Conservation (phyloP, 345 rosid species). For the Lepidium didymum region DNA sequence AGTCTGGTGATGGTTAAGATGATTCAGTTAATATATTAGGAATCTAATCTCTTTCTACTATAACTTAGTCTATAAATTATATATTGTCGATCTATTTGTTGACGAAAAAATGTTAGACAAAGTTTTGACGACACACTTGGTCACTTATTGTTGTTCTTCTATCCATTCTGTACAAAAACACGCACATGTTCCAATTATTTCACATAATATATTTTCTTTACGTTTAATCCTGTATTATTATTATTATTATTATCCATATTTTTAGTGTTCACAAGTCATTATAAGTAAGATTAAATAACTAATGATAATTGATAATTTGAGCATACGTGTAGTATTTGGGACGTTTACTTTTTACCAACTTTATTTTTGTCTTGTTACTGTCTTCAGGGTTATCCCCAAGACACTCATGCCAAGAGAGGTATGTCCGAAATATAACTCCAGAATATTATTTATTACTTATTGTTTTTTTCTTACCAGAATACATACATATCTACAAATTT, state of each 20-base stretch:
- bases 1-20: too few relatives aligned
- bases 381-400: constrained; percentile 63
- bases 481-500: neutral
- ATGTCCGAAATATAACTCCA: constrained; percentile 17
- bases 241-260: neutral
- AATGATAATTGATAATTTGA: neutral
- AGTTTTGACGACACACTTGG: too few relatives aligned
- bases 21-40: too few relatives aligned
- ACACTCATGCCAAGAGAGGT: constrained; percentile 77
- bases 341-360: constrained; percentile 23
- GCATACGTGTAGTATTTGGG: constrained; percentile 10
- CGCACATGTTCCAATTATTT: too few relatives aligned
- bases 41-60: too few relatives aligned
- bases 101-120: too few relatives aligned
- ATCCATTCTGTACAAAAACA: too few relatives aligned
- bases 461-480: neutral
- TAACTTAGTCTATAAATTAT: too few relatives aligned
- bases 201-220: too few relatives aligned
- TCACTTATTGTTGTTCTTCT: too few relatives aligned
- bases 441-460: neutral
- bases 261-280: neutral
- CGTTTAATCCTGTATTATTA: too few relatives aligned
- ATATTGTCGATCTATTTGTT: too few relatives aligned
- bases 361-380: constrained; percentile 31
- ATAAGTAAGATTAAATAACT: neutral